Evolutionary conservation across 805 yeast species (phyloP).

Genomic region (Teunomyces funiuensis): DNA sequence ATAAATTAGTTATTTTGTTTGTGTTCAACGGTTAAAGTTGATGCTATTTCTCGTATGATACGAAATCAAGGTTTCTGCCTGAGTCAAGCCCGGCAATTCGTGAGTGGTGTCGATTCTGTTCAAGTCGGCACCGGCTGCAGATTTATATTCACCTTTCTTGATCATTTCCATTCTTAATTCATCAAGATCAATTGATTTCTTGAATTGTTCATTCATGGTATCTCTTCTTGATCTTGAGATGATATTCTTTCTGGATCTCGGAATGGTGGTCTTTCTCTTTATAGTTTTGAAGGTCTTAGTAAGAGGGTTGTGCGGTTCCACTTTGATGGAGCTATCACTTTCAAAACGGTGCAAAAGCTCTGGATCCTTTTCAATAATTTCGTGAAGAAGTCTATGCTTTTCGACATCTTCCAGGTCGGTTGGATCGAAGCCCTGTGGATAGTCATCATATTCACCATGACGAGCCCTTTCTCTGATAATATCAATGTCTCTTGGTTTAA

Average conservation of each 20-base stretch:
- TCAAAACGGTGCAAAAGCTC: constrained; percentile 35
- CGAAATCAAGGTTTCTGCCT: constrained; percentile 47
- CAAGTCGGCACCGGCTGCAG: constrained; percentile 35
- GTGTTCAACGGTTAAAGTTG: constrained; percentile 21
- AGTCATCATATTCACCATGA: constrained; percentile 65
- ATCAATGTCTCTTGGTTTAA: constrained; percentile 66
- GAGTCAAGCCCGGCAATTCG: constrained; percentile 49
- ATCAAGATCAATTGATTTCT: constrained; percentile 33
- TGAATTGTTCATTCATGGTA: constrained; percentile 27
- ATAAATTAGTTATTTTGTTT: not conserved
- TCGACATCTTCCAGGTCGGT: constrained; percentile 62
- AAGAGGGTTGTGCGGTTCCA: constrained; percentile 14
- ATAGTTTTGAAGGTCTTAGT: constrained; percentile 35
- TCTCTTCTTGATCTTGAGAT: constrained; percentile 15
- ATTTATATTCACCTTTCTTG: constrained; percentile 34
- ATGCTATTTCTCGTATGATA: constrained; percentile 44
- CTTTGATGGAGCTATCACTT: constrained; percentile 16
- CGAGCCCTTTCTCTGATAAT: constrained; percentile 69
- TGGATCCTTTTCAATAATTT: constrained; percentile 35
- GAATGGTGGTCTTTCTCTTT: constrained; percentile 30
- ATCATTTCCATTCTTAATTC: constrained; percentile 41
- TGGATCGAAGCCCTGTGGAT: constrained; percentile 72
- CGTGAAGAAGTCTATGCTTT: constrained; percentile 32
- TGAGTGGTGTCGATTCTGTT: constrained; percentile 45
- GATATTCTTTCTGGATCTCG: constrained; percentile 25